Base-by-base conservation (phyloP, 75 land plant species). In the Larix kaempferi region DNA sequence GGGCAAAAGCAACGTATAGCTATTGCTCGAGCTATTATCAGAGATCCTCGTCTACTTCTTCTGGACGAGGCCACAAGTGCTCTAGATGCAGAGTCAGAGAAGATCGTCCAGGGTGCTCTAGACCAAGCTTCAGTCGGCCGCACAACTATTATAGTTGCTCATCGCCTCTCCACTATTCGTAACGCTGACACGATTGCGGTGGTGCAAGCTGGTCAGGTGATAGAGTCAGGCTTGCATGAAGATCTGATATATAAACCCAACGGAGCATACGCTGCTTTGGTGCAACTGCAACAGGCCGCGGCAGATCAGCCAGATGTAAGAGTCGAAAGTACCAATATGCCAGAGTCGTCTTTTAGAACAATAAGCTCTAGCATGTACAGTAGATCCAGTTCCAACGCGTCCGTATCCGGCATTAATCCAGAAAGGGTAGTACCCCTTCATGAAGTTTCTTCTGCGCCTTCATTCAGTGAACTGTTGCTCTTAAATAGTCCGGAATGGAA, bases 401-500 rank as follows among this genome's bases (percentile, higher is more conserved):
- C 49, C 49, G 26, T 2, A 16, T 5, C 63, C 17, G 8, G 61
- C 5, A 3, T 12, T 22, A 15, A 22, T 22, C 63, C 7, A 8
- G 25, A 23, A 60, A 11, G 22, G 26, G 8, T 23, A 7, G 8
- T 23, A 7, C 63, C 3, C 7, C 25, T 23, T 1, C 25, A 22
- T 22, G 4, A 35, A 11, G 7, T 6, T 71, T 1, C 73, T 25
- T 57, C 75, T 37, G 76, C 73, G 2, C 82, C 78, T 12, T 76
- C 82, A 6, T 85, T 81, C 39, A 54, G 60, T 76, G 56, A 86
- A 26, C 60, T 90, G 59, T 35, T 90, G 75, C 54, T 77, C 37
- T 67, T 88, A 54, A 88, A 88, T 75, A 25, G 29, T 37, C 86
- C 90, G 14, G 92, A 90, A 56, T 90, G 92, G 92, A 77, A 67